Percentiles rank a stretch among this genome's conserved stretches.
Evolutionary conservation across 116 monocot genomes (phyloP).

Genomic region (Dioscorea cayenensis): DNA sequence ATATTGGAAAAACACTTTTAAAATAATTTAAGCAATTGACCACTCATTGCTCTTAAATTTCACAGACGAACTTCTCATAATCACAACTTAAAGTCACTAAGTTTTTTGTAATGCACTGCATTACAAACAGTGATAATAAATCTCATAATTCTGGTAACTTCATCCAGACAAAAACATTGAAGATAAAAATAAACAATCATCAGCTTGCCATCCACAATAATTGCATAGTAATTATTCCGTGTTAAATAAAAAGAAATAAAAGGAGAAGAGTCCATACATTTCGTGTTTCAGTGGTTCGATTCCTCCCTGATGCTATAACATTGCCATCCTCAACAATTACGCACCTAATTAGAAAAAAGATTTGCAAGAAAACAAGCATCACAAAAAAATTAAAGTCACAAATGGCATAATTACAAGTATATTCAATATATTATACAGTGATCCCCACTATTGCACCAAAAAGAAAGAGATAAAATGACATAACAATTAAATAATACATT

Average conservation of each 20-base stretch:
- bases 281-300: slow-evolving; percentile 48
- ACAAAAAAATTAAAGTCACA: not conserved
- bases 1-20: too few species aligned
- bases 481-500: too few species aligned
- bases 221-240: not conserved
- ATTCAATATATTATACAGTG: not conserved
- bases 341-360: slow-evolving; percentile 31
- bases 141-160: too few species aligned
- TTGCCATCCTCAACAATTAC: slow-evolving; percentile 60
- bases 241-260: not conserved
- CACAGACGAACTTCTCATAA: too few species aligned
- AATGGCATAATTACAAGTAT: not conserved
- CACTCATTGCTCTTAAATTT: too few species aligned
- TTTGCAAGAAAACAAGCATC: not conserved
- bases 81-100: too few species aligned
- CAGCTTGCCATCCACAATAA: not conserved
- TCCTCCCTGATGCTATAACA: slow-evolving; percentile 63
- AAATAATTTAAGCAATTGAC: too few species aligned
- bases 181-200: not conserved
- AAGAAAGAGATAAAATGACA: too few species aligned
- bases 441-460: too few species aligned
- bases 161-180: too few species aligned
- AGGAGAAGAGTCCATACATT: slow-evolving; percentile 30
- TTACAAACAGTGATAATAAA: too few species aligned
- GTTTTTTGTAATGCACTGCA: too few species aligned